phyloP scores from a whole-genome alignment of 495 filamentous ascomycete species.

The Aspergillus mulundensis region DNA sequence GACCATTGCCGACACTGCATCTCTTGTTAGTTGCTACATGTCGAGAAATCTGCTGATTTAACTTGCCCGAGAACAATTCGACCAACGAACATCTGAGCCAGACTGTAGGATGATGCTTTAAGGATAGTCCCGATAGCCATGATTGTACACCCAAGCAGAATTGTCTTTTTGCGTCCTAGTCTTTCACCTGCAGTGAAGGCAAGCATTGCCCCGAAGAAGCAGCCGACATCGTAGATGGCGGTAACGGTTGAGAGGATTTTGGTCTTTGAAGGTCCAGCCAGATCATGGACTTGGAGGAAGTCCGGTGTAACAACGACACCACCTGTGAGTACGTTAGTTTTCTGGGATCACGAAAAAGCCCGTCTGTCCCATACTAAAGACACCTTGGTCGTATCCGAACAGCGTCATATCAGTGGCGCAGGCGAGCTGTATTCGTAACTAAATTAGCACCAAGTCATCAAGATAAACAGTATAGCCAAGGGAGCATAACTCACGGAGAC shows the following conservation, averaged over 20 bases:
- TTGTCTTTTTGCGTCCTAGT: slow-evolving; percentile 54
- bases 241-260: slow-evolving; percentile 54
- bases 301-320: slow-evolving; percentile 55
- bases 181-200: slow-evolving; percentile 54
- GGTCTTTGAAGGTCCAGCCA: slow-evolving; percentile 46
- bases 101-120: slow-evolving; percentile 51
- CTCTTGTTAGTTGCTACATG: neutral
- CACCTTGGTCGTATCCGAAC: slow-evolving; percentile 60
- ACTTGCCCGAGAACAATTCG: slow-evolving; percentile 45
- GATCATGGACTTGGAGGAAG: slow-evolving; percentile 50
- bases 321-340: slow-evolving; percentile 21
- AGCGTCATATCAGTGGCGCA: slow-evolving; percentile 56
- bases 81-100: slow-evolving; percentile 62
- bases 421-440: slow-evolving; percentile 34
- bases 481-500: slow-evolving; percentile 41
- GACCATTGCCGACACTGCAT: slow-evolving; percentile 50
- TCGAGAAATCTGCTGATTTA: neutral
- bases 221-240: slow-evolving; percentile 60
- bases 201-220: slow-evolving; percentile 54
- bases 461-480: neutral
- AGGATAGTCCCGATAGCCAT: slow-evolving; percentile 59
- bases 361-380: slow-evolving; percentile 36
- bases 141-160: slow-evolving; percentile 52
- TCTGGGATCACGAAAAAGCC: neutral
- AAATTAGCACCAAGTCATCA: neutral